phyloP scores from a whole-genome alignment of 2,329 filamentous ascomycete genomes.

The Fusarium denticulatum region DNA sequence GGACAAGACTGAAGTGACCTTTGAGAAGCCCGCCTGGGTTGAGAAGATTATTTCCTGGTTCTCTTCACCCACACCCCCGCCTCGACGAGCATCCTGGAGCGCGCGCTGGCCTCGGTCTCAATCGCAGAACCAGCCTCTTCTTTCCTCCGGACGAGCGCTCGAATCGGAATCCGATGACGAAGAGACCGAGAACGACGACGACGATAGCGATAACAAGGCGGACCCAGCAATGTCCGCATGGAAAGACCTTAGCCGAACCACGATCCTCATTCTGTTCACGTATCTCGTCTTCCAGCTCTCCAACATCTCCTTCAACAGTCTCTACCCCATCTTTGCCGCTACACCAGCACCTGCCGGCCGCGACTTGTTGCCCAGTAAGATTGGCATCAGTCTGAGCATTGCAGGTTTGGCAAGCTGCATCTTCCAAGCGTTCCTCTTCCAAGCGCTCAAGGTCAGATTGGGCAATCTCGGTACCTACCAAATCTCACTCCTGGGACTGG shows the following conservation, averaged over 20 bases:
- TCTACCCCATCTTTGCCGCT: constrained; percentile 93
- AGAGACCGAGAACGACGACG: neutral
- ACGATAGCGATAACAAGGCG: constrained; percentile 30
- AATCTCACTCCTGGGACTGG: constrained; percentile 79
- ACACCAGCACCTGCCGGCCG: constrained; percentile 80
- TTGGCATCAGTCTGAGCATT: constrained; percentile 85
- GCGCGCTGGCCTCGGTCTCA: constrained; percentile 50
- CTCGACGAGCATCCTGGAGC: constrained; percentile 50
- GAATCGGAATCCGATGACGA: constrained; percentile 5
- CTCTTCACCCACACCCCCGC: constrained; percentile 24
- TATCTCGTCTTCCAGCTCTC: constrained; percentile 94
- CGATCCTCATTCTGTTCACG: constrained; percentile 80
- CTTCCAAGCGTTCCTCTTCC: constrained; percentile 89
- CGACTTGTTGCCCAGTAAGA: constrained; percentile 77
- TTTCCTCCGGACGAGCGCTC: constrained; percentile 33
- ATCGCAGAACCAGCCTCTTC: constrained; percentile 43
- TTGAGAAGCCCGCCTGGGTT: constrained; percentile 49
- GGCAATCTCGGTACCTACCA: constrained; percentile 90
- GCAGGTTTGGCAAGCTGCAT: constrained; percentile 86
- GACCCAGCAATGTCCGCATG: constrained; percentile 49
- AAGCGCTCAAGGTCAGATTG: constrained; percentile 77
- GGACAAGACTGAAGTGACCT: constrained; percentile 45
- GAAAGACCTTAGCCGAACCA: constrained; percentile 78
- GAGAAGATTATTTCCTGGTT: constrained; percentile 45
- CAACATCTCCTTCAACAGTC: constrained; percentile 93